Evolutionary conservation across 2,329 filamentous ascomycete genomes (phyloP).

Genomic region (Apiospora aurea): DNA sequence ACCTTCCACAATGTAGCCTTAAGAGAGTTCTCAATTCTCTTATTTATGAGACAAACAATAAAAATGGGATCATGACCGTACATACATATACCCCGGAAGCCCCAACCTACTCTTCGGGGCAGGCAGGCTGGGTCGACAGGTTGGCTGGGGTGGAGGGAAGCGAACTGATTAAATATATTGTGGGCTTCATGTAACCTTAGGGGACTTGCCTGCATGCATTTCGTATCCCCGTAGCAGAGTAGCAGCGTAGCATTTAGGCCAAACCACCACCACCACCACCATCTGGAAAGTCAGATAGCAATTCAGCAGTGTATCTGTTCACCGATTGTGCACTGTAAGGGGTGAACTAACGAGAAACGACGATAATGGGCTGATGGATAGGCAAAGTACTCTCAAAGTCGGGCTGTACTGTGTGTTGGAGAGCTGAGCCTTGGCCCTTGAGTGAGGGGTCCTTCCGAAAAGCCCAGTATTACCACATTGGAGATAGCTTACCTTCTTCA

Average conservation of each 20-base stretch:
- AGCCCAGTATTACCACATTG: not conserved
- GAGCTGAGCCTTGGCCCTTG: not conserved
- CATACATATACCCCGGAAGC: not conserved
- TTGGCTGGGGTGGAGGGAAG: no score
- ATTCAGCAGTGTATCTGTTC: not conserved
- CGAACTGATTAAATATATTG: not conserved
- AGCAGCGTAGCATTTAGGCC: not conserved
- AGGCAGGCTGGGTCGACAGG: not conserved
- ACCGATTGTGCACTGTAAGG: not conserved
- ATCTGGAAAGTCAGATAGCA: not conserved
- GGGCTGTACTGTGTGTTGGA: slow-evolving; percentile 6
- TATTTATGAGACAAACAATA: no score
- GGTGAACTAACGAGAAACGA: not conserved
- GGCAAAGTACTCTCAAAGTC: not conserved
- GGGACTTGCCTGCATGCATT: not conserved
- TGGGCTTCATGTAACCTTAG: slow-evolving; percentile 13
- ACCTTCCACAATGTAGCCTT: no score
- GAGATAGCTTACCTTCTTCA: slow-evolving; percentile 2
- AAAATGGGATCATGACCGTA: not conserved
- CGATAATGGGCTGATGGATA: not conserved
- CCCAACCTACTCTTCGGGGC: not conserved
- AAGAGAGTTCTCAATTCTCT: no score
- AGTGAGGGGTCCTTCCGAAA: not conserved
- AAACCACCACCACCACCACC: not conserved
- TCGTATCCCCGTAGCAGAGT: not conserved